Conservation (phyloP, 495 filamentous ascomycete genomes). For the Tuber indicum region DNA sequence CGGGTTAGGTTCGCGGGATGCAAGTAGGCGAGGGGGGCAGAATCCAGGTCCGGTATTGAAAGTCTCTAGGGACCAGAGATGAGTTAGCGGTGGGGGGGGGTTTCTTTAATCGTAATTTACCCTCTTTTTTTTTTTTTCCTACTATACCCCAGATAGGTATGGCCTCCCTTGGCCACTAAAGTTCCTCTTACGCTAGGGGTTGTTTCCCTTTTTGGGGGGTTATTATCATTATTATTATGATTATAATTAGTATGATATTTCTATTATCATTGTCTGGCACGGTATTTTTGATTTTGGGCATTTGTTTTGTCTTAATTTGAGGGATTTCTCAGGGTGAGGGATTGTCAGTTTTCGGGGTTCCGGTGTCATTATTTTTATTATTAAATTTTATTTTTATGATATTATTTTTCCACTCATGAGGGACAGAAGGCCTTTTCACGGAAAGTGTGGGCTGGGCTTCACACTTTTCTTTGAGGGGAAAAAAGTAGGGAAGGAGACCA, state of each 20-base stretch:
- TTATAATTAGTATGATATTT: neutral
- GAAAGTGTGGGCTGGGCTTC: neutral
- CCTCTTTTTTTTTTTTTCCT: neutral
- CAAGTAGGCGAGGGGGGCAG: conserved; percentile 19
- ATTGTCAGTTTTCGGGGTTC: neutral
- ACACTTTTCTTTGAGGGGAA: neutral
- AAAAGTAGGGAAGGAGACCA: neutral
- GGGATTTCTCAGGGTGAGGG: neutral
- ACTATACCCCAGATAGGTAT: neutral
- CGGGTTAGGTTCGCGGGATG: conserved; percentile 22
- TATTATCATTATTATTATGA: neutral
- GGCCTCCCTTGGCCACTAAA: neutral
- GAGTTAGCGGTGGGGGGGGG: neutral
- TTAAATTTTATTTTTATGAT: neutral
- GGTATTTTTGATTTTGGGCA: neutral
- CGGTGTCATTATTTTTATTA: neutral
- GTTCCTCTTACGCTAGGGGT: neutral
- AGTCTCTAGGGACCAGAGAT: neutral
- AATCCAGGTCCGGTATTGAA: conserved; percentile 3
- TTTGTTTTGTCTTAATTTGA: neutral
- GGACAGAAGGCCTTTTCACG: neutral
- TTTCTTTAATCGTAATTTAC: neutral
- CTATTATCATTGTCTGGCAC: neutral
- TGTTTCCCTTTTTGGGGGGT: neutral
- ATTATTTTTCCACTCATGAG: neutral